A percentile compares a stretch with the other conserved stretches of the same genome.
These are phyloP conservation scores for Flueggea neowawraea DNA, from an alignment of 441 rosid genomes.

Conservation along the genomic window DNA sequence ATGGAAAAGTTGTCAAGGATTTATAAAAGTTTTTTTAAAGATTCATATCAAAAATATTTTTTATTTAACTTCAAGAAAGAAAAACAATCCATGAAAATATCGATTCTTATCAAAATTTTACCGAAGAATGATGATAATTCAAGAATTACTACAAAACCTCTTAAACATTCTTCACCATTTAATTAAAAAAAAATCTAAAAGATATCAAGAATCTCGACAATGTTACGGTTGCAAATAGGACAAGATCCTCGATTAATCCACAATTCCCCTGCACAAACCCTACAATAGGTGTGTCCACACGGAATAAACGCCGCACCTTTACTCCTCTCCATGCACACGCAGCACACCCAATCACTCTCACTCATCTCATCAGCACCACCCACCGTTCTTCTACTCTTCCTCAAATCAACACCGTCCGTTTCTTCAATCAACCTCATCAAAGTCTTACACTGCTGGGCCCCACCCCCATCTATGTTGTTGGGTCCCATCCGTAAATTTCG, in stretches of 20 bases:
- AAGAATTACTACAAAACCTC: too few species aligned
- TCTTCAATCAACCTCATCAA: constrained; percentile 66
- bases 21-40: too few species aligned
- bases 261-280: constrained; percentile 51
- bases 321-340: constrained; percentile 67
- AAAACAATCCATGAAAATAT: too few species aligned
- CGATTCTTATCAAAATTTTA: too few species aligned
- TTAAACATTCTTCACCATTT: too few species aligned
- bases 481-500: constrained; percentile 35
- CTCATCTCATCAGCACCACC: constrained; percentile 1
- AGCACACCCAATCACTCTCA: constrained; percentile 46
- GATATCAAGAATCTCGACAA: constrained; percentile 50
- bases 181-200: constrained; percentile 19
- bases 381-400: constrained; percentile 9
- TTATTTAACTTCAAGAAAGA: too few species aligned
- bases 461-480: background rate
- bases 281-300: constrained; percentile 64
- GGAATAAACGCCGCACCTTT: constrained; percentile 76
- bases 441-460: constrained; percentile 27
- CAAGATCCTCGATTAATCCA: constrained; percentile 54
- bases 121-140: too few species aligned
- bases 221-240: constrained; percentile 56
- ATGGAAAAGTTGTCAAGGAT: too few species aligned
- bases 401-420: constrained; percentile 60
- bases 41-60: too few species aligned